phyloP scores from a whole-genome alignment of 2,329 filamentous ascomycete genomes.

The Ceratocystis ficicola region DNA sequence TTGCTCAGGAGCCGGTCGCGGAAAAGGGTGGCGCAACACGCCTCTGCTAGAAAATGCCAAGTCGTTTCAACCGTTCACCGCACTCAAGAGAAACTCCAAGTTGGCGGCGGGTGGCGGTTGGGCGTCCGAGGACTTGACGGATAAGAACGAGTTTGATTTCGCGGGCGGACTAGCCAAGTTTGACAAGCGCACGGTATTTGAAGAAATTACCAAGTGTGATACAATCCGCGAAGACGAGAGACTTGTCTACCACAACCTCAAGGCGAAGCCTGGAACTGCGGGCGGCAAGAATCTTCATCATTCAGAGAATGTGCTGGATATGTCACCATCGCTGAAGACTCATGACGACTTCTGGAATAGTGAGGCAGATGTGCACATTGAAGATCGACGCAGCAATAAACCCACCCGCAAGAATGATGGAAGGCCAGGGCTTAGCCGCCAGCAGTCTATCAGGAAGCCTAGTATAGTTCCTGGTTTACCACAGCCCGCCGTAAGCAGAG shows the following conservation, averaged over 20 bases:
- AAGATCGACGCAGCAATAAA: constrained; percentile 19
- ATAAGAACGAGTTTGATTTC: constrained; percentile 94
- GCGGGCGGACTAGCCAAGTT: constrained; percentile 82
- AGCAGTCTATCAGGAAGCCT: constrained; percentile 35
- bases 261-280: constrained; percentile 53
- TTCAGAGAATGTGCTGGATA: constrained; percentile 78
- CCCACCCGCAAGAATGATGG: constrained; percentile 16
- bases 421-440: constrained; percentile 14
- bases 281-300: constrained; percentile 85
- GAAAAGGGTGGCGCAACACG: constrained; percentile 48
- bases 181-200: constrained; percentile 83
- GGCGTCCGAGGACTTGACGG: constrained; percentile 91
- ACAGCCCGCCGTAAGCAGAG: constrained; percentile 35
- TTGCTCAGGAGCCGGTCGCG: constrained; percentile 26
- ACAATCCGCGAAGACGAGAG: constrained; percentile 78
- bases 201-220: constrained; percentile 81
- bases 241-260: constrained; percentile 79
- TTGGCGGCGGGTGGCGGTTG: constrained; percentile 49
- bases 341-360: constrained; percentile 57
- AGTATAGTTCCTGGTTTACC: constrained; percentile 33
- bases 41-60: constrained; percentile 48
- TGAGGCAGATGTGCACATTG: constrained; percentile 44
- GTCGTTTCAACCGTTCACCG: constrained; percentile 48
- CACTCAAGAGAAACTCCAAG: constrained; percentile 40
- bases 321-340: constrained; percentile 31